These are phyloP conservation scores for Colletotrichum siamense DNA, from an alignment of 2,329 filamentous ascomycete species.

Conservation along the genomic window DNA sequence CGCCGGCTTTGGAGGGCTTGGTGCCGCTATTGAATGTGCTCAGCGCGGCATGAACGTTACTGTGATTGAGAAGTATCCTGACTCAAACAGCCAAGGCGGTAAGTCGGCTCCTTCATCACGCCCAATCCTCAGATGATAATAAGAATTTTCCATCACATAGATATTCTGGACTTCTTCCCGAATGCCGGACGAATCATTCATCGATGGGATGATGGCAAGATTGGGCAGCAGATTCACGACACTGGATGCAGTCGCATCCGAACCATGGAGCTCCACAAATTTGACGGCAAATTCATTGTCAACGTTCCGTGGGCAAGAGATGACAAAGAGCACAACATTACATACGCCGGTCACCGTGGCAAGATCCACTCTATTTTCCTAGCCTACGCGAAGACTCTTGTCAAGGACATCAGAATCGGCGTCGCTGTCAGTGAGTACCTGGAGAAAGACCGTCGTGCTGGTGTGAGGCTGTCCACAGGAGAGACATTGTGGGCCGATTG, in stretches of 20 bases:
- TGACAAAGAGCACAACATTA: background rate
- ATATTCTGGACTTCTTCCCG: slow-evolving; percentile 59
- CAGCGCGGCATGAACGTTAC: slow-evolving; percentile 57
- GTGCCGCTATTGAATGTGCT: slow-evolving; percentile 64
- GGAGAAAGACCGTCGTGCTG: background rate
- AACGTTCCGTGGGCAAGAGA: background rate
- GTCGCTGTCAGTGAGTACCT: background rate
- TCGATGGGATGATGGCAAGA: slow-evolving; percentile 55
- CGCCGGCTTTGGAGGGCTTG: slow-evolving; percentile 62
- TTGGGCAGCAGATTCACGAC: background rate
- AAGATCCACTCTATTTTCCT: background rate
- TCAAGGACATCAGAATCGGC: background rate
- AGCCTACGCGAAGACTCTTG: background rate
- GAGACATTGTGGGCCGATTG: background rate
- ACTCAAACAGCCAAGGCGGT: slow-evolving; percentile 26
- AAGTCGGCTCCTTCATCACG: background rate
- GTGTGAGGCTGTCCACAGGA: background rate
- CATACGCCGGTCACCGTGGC: background rate
- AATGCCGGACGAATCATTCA: slow-evolving; percentile 63
- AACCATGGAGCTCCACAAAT: background rate
- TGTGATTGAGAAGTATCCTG: slow-evolving; percentile 50
- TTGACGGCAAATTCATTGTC: background rate
- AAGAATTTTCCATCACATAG: background rate
- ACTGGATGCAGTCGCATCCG: background rate
- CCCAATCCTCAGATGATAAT: background rate